Evolutionary conservation across 768 basidiomycete genomes (phyloP), one percentile per base, ranked within the genome.

Genomic region (Leucosporidium creatinivorum): DNA sequence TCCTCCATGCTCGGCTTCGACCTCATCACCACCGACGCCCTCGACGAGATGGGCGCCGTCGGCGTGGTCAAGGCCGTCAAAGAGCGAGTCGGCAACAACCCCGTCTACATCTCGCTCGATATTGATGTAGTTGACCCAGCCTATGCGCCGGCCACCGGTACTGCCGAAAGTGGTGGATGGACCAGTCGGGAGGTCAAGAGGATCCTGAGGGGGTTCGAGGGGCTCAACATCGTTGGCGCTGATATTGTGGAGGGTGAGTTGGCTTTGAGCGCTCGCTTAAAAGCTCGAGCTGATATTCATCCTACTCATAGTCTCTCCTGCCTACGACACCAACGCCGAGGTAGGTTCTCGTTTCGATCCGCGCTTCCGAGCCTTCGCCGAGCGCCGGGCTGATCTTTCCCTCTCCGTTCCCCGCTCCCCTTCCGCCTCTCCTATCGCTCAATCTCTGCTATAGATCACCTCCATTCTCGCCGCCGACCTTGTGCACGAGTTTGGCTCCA

Each of bases 81-180:
- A 72, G 77, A 80, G 47, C 82, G 89, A 58, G 83, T 93, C 7
- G 89, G 89, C 19, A 80, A 84, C 74, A 83, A 81, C 44, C 89
- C 91, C 0, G 88, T 90, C 1, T 90, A 91, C 77, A 79, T 93
- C 86, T 39, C 33, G 9, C 23, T 58, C 3, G 57, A 58, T 19
- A 58, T 58, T 28, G 57, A 58, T 30, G 57, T 58, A 9, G 8
- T 58, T 17, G 57, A 58, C 21, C 13, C 17, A 36, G 50, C 49
- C 50, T 55, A 21, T 23, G 61, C 68, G 44, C 66, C 56, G 66
- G 10, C 74, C 89, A 87, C 89, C 66, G 88, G 89, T 21, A 90
- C 89, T 4, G 89, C 89, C 15, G 89, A 91, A 77, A 82, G 86
- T 10, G 89, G 89, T 39, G 89, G 89, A 19, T 89, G 87, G 89